These are phyloP conservation scores for Pterocarpus santalinus DNA, from an alignment of 306 rosid species.

Conservation along the genomic window DNA sequence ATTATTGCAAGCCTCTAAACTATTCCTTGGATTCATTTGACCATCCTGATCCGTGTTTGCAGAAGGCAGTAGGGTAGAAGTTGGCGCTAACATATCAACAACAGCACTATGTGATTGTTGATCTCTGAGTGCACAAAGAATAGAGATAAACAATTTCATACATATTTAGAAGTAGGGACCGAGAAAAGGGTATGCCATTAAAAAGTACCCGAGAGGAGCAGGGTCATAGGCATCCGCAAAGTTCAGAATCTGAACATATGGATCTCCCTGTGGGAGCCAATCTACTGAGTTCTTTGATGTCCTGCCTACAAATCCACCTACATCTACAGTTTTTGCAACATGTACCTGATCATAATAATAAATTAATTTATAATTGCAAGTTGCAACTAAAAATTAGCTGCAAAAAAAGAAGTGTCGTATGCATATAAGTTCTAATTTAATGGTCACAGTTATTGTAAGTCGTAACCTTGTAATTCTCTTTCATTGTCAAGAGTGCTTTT, in stretches of 20 bases:
- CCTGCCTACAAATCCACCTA: constrained; percentile 39
- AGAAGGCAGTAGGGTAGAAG: constrained; percentile 35
- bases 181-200: constrained; percentile 7
- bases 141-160: background rate
- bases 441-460: background rate
- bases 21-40: constrained; percentile 33
- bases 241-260: constrained; percentile 52
- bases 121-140: constrained; percentile 43
- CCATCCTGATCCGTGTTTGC: constrained; percentile 41
- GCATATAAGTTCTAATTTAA: background rate
- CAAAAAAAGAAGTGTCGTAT: background rate
- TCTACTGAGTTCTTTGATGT: constrained; percentile 48
- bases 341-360: constrained; percentile 46
- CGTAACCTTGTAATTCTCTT: background rate
- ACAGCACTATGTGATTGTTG: constrained; percentile 43
- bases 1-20: constrained; percentile 25
- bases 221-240: constrained; percentile 53
- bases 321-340: constrained; percentile 42
- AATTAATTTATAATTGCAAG: constrained; percentile 19
- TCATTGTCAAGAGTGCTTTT: background rate
- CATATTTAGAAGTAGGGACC: background rate
- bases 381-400: constrained; percentile 13
- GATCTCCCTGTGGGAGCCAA: constrained; percentile 59
- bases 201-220: constrained; percentile 55
- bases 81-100: constrained; percentile 47